Evolutionary conservation across 208 protist species (phyloP).

Genomic region (Lotmaria passim): DNA sequence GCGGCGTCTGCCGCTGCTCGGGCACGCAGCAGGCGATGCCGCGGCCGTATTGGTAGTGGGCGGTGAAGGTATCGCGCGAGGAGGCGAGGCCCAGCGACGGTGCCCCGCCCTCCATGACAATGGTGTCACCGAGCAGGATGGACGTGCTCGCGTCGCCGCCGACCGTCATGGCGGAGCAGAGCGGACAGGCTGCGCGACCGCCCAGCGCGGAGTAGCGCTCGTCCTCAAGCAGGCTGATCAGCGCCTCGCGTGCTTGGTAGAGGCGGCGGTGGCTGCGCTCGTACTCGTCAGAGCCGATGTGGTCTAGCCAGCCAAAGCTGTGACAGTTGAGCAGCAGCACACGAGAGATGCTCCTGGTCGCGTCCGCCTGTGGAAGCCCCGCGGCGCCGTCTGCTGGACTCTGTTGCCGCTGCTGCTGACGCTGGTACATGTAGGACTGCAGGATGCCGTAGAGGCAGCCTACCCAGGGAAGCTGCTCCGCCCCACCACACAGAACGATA

Average conservation of each 20-base stretch:
- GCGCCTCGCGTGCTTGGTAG: conserved; percentile 35
- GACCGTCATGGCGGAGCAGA: conserved; percentile 13
- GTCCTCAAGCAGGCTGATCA: conserved; percentile 37
- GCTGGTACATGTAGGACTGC: conserved; percentile 26
- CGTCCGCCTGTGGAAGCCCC: background rate
- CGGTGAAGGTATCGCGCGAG: conserved; percentile 36
- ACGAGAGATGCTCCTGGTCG: conserved; percentile 30
- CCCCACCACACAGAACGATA: conserved; percentile 54
- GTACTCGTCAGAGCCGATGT: conserved; percentile 52
- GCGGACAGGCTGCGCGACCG: conserved; percentile 22
- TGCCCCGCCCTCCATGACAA: conserved; percentile 69
- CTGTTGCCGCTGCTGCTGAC: background rate
- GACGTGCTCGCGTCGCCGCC: conserved; percentile 34
- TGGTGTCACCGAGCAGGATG: conserved; percentile 60
- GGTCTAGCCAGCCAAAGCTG: conserved; percentile 66
- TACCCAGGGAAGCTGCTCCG: conserved; percentile 64
- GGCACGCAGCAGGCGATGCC: conserved; percentile 67
- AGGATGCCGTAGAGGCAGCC: conserved; percentile 64
- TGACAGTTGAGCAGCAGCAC: conserved; percentile 73
- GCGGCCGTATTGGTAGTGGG: conserved; percentile 64
- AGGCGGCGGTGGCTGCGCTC: conserved; percentile 46
- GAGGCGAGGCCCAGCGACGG: conserved; percentile 51
- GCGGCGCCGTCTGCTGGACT: background rate
- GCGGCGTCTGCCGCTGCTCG: conserved; percentile 13
- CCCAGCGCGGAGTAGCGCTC: conserved; percentile 36